Base-by-base conservation (phyloP, 2,329 filamentous ascomycete genomes). In the Escovopsis sp. region DNA sequence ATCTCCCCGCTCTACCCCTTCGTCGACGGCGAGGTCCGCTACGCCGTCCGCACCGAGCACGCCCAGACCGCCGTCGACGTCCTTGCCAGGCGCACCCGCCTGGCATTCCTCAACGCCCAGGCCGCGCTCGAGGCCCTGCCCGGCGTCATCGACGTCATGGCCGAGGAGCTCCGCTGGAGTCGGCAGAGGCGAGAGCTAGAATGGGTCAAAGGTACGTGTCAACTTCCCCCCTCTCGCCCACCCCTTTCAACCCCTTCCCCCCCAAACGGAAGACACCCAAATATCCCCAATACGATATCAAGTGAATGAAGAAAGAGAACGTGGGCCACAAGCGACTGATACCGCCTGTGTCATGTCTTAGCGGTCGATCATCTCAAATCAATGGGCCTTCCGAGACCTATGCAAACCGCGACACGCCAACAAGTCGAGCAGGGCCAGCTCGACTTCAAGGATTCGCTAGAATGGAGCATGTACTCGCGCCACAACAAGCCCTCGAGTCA, bases 71-170 rank as follows among this genome's bases (percentile, higher is more conserved):
- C 86, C 2, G 81, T 88, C 12, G 88, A 95, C 57, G 82, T 95
- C 11, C 69, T 95, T 38, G 88, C 87, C 3, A 75, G 89, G 45
- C 73, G 88, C 47, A 95, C 84, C 35, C 72, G 89, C 44, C 66
- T 95, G 43, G 84, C 87, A 8, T 96, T 95, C 67, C 65, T 95
- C 51, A 94, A 94, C 58, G 87, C 87, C 5, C 85, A 94, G 61
- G 88, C 88, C 10, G 82, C 87, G 1, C 75, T 94, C 9, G 86
- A 94, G 63, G 81, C 86, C 2, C 71, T 94, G 38, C 88, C 89
- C 5, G 73, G 66, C 45, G 77, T 95, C 45, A 91, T 95, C 55
- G 87, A 95, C 59, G 73, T 94, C 46, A 94, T 95, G 87, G 73
- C 69, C 32, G 76, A 82, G 53, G 87, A 95, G 66, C 67, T 94